Evolutionary conservation across 345 rosid species (phyloP).

Genomic region (Viola odorata): DNA sequence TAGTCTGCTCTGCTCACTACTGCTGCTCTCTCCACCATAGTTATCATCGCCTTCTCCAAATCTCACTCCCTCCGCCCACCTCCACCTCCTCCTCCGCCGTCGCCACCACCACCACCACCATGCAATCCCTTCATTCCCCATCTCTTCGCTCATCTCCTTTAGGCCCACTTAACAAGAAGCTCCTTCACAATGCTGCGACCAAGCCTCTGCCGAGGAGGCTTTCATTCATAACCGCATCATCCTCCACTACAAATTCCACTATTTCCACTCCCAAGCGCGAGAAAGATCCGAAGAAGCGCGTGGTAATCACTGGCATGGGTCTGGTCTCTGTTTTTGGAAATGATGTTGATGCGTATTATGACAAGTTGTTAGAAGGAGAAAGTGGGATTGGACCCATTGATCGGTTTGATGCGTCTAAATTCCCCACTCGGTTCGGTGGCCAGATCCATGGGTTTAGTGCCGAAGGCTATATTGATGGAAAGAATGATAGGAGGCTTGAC

Average conservation of each 20-base stretch:
- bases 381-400: slow-evolving; percentile 89
- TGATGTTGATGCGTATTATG: slow-evolving; percentile 80
- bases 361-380: slow-evolving; percentile 75
- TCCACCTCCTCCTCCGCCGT: neutral
- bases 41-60: slow-evolving; percentile 9
- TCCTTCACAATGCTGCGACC: slow-evolving; percentile 26
- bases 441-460: slow-evolving; percentile 92
- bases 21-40: slow-evolving; percentile 1
- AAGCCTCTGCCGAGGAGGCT: slow-evolving; percentile 23
- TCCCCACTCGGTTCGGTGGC: slow-evolving; percentile 92
- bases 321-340: slow-evolving; percentile 93
- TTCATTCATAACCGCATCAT: slow-evolving; percentile 45
- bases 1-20: no score
- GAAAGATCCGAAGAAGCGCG: slow-evolving; percentile 88
- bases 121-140: slow-evolving; percentile 67
- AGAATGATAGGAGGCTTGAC: slow-evolving; percentile 91
- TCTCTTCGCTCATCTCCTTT: slow-evolving; percentile 57
- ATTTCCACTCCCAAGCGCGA: slow-evolving; percentile 83
- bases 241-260: slow-evolving; percentile 11
- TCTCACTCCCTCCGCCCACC: neutral
- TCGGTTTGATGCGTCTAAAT: slow-evolving; percentile 92
- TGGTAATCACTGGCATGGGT: slow-evolving; percentile 95
- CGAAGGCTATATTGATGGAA: slow-evolving; percentile 83
- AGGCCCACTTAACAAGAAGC: slow-evolving; percentile 33
- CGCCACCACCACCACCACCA: slow-evolving; percentile 17